Percentiles rank a stretch among this genome's conserved stretches.
Conservation (phyloP, 2,329 filamentous ascomycete species). For the Diaporthe sp. region DNA sequence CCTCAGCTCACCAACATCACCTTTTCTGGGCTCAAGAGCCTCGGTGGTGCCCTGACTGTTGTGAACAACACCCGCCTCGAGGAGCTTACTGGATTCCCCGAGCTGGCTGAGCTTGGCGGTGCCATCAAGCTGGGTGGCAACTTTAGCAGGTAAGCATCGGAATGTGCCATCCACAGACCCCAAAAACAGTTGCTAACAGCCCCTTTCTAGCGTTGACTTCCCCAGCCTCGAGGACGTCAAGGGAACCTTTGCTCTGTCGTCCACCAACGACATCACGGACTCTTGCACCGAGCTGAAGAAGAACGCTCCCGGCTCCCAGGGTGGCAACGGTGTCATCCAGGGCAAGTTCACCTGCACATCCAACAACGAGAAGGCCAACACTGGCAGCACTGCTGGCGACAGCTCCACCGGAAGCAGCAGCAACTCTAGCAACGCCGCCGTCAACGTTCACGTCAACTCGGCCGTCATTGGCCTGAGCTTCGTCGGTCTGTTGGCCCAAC, state of each 20-base stretch:
- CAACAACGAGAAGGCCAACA: slow-evolving; percentile 64
- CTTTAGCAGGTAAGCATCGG: slow-evolving; percentile 78
- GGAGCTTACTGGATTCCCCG: slow-evolving; percentile 73
- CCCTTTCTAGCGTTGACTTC: slow-evolving; percentile 71
- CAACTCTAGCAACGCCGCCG: slow-evolving; percentile 49
- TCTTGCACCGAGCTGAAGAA: slow-evolving; percentile 66
- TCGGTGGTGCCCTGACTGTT: slow-evolving; percentile 85
- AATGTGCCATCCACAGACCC: neutral
- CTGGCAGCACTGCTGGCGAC: slow-evolving; percentile 51
- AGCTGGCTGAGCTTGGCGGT: slow-evolving; percentile 77
- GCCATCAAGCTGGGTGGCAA: slow-evolving; percentile 87
- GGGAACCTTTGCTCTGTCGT: slow-evolving; percentile 77
- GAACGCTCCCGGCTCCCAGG: slow-evolving; percentile 48
- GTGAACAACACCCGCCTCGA: slow-evolving; percentile 87
- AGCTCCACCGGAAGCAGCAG: slow-evolving; percentile 44
- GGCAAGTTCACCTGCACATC: slow-evolving; percentile 62
- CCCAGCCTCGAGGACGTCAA: slow-evolving; percentile 74
- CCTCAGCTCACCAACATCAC: slow-evolving; percentile 76
- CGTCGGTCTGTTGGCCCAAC: slow-evolving; percentile 59
- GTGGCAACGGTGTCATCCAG: slow-evolving; percentile 55
- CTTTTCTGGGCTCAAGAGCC: slow-evolving; percentile 73
- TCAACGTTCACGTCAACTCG: slow-evolving; percentile 58
- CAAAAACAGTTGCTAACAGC: slow-evolving; percentile 43
- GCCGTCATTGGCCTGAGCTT: slow-evolving; percentile 58
- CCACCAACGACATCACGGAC: slow-evolving; percentile 68